These are phyloP conservation scores for Candida sakaeoensis DNA, from an alignment of 805 yeast genomes.

Conservation along the genomic window DNA sequence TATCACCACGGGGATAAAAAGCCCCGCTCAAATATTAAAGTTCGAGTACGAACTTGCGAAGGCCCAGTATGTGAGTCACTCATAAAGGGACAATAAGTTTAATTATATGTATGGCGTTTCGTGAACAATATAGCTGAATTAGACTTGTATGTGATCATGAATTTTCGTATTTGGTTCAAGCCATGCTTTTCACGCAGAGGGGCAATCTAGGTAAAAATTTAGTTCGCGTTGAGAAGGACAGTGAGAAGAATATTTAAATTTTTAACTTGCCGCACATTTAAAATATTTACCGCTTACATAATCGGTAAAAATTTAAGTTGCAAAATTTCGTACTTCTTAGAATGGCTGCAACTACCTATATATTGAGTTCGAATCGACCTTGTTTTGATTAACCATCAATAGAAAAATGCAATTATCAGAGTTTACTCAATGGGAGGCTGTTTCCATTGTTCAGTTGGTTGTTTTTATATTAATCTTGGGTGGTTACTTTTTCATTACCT, in stretches of 20 bases:
- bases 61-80: too few relatives aligned
- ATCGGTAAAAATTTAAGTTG: background rate
- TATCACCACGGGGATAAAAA: too few relatives aligned
- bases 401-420: constrained; percentile 6
- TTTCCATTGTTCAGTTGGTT: constrained; percentile 8
- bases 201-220: background rate
- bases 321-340: background rate
- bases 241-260: background rate
- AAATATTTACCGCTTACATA: constrained; percentile 2
- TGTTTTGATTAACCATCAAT: background rate
- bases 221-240: background rate
- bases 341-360: background rate
- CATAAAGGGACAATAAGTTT: too few relatives aligned
- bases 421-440: constrained; percentile 8
- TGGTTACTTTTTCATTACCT: constrained; percentile 2
- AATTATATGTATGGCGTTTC: too few relatives aligned
- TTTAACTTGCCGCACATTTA: too few relatives aligned
- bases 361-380: background rate
- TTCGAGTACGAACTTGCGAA: too few relatives aligned
- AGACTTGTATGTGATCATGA: background rate
- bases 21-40: too few relatives aligned
- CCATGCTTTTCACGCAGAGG: too few relatives aligned
- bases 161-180: background rate
- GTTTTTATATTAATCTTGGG: constrained; percentile 3
- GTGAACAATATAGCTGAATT: background rate